phyloP scores from a whole-genome alignment of 441 rosid genomes.

The Erodium texanum region DNA sequence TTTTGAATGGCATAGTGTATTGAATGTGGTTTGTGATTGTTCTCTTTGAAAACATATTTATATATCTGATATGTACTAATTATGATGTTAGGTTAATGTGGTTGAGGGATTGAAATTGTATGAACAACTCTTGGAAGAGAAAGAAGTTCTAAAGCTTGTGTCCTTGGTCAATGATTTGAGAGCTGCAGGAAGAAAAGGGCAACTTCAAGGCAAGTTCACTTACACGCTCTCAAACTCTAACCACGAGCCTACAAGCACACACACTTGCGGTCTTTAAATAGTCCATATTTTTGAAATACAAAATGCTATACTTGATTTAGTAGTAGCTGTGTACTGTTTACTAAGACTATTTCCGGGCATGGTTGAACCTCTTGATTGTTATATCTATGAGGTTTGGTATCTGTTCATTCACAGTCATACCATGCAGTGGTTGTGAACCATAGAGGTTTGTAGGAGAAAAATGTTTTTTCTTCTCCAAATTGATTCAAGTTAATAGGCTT shows the following conservation, averaged over 20 bases:
- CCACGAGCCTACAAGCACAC: neutral
- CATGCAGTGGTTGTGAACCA: neutral
- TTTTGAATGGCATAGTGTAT: neutral
- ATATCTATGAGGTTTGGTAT: neutral
- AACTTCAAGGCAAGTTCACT: conserved; percentile 63
- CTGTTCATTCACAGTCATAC: neutral
- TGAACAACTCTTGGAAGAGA: conserved; percentile 42
- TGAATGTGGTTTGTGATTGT: neutral
- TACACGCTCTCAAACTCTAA: neutral
- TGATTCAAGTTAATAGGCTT: neutral
- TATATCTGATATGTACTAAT: conserved; percentile 16
- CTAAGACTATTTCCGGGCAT: neutral
- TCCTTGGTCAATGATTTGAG: conserved; percentile 64
- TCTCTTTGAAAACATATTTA: conserved; percentile 4
- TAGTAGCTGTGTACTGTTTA: neutral
- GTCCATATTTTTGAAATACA: too few species aligned
- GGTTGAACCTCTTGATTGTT: neutral
- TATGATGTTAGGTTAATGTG: conserved; percentile 56
- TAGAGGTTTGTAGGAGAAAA: neutral
- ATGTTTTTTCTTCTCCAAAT: neutral
- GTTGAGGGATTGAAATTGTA: conserved; percentile 80
- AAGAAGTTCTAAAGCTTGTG: conserved; percentile 53
- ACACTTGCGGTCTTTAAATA: neutral
- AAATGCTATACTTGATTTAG: neutral
- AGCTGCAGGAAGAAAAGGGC: conserved; percentile 62